phyloP scores from a whole-genome alignment of 305 asterid species.

The Nicotiana rustica region DNA sequence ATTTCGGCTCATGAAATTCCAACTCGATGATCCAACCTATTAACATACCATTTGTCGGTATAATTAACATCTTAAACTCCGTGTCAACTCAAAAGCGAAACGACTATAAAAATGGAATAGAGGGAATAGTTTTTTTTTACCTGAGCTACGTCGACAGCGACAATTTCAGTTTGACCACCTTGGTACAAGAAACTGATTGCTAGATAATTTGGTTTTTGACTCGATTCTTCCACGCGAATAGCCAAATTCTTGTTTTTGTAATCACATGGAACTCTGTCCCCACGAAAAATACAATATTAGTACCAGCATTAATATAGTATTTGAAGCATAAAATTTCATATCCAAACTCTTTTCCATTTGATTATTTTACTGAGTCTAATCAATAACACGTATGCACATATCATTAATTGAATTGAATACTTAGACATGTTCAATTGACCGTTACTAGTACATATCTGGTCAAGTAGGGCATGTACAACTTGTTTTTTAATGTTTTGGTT shows the following conservation, averaged over 20 bases:
- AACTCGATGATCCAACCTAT: slow-evolving; percentile 64
- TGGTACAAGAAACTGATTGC: slow-evolving; percentile 68
- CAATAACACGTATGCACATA: slow-evolving; percentile 20
- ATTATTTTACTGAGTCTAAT: not conserved
- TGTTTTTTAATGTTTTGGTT: not conserved
- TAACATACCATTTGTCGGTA: not conserved
- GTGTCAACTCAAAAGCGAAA: too few species aligned
- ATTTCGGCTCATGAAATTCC: slow-evolving; percentile 69
- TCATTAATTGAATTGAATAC: not conserved
- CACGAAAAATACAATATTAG: not conserved
- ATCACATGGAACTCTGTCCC: slow-evolving; percentile 68
- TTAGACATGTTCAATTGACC: not conserved
- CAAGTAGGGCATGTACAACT: slow-evolving; percentile 6
- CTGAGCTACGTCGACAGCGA: slow-evolving; percentile 69
- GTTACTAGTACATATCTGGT: slow-evolving; percentile 12
- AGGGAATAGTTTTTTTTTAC: slow-evolving; percentile 36
- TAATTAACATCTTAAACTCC: not conserved
- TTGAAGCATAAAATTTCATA: not conserved
- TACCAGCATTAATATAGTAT: not conserved
- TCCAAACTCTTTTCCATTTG: not conserved
- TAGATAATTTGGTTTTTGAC: slow-evolving; percentile 70
- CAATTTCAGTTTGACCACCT: slow-evolving; percentile 90
- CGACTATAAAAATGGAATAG: too few species aligned
- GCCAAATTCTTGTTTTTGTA: slow-evolving; percentile 65
- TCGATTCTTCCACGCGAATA: slow-evolving; percentile 76